Conservation (phyloP, 148 eudicot species). For the Amaranthus palmeri region DNA sequence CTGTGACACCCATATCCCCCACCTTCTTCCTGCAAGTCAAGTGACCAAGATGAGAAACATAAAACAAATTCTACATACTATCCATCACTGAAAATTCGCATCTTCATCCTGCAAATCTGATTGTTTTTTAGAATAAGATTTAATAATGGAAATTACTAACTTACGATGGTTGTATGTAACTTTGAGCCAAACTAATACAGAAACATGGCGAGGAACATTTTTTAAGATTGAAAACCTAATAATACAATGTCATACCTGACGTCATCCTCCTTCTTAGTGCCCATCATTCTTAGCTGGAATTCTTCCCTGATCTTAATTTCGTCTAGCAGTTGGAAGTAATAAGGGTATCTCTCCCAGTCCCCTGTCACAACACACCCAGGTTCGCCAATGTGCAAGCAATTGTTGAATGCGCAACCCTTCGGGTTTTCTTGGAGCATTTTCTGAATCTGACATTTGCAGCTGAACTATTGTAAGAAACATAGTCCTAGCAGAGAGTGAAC, state of each 20-base stretch:
- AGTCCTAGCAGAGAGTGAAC: too few relatives aligned
- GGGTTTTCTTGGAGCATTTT: conserved; percentile 50
- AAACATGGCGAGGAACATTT: background rate
- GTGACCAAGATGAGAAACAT: background rate
- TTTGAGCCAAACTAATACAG: too few relatives aligned
- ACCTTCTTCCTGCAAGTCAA: conserved; percentile 46
- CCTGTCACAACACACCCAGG: conserved; percentile 65
- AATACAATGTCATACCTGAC: conserved; percentile 55
- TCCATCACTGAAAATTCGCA: background rate
- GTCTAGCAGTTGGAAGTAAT: conserved; percentile 83
- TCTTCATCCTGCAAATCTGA: too few relatives aligned
- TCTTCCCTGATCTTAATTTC: conserved; percentile 84
- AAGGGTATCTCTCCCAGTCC: conserved; percentile 90
- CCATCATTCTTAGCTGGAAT: conserved; percentile 79
- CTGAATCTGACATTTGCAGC: conserved; percentile 41
- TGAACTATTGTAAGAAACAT: conserved; percentile 3
- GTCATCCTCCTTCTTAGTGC: conserved; percentile 88
- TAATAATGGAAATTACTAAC: too few relatives aligned
- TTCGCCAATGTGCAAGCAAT: conserved; percentile 89
- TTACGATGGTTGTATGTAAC: too few relatives aligned
- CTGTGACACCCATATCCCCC: conserved; percentile 64
- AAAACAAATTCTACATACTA: background rate
- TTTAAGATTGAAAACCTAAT: background rate
- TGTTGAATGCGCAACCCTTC: conserved; percentile 59
- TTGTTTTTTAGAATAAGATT: too few relatives aligned